Percentiles rank a stretch among this genome's conserved stretches.
Conservation (phyloP, 2,329 filamentous ascomycete species). For the Fusarium sp. region DNA sequence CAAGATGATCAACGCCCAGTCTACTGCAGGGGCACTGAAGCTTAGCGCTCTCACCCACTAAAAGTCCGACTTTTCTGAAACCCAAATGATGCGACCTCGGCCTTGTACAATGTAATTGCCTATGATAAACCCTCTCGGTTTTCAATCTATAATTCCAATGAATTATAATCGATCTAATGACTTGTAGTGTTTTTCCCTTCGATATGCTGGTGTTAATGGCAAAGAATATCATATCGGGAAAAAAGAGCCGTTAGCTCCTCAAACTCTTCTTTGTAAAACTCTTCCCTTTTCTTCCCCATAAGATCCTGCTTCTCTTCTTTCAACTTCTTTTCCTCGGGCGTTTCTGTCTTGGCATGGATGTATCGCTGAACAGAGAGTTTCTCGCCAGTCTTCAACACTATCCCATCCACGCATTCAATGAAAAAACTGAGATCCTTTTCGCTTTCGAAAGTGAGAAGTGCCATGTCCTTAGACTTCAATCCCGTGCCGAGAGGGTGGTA, state of each 20-base stretch:
- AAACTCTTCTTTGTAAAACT: neutral
- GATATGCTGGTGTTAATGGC: no score
- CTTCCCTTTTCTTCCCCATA: neutral
- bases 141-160: no score
- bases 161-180: no score
- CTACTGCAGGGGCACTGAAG: neutral
- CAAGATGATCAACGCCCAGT: neutral
- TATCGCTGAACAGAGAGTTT: neutral
- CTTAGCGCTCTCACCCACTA: no score
- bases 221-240: neutral
- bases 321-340: neutral
- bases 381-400: constrained; percentile 2
- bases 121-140: no score
- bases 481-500: neutral
- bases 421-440: constrained; percentile 8
- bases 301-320: neutral
- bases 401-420: neutral
- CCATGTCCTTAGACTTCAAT: neutral
- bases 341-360: neutral
- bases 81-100: no score
- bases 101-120: no score
- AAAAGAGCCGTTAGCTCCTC: constrained; percentile 4
- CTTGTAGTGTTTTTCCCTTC: no score
- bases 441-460: constrained; percentile 13
- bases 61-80: no score